Base-by-base conservation (phyloP, 371 early-diverging fungal species). In the Cokeromyces recurvatus region DNA sequence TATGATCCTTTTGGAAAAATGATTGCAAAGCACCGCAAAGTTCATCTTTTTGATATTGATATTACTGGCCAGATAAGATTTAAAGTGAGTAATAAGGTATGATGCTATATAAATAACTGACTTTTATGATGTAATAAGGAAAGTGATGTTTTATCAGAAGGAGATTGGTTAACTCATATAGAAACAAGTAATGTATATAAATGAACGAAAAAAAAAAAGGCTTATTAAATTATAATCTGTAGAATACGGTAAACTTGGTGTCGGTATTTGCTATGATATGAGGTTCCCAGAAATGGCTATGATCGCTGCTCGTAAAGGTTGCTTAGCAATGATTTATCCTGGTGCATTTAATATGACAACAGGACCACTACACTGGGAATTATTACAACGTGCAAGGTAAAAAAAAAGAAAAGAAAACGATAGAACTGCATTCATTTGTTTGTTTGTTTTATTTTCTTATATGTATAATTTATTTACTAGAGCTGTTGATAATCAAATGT, bases 41-140 rank as follows among this genome's bases (percentile, higher is more conserved):
- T 92, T n/a, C 97, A 97, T 57, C 71, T 97, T 38, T 97, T 97
- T 62, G 96, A 97, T 66, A 94, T 97, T 53, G 90, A 95, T 70
- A 80, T 97, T 29, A 95, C 95, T 14, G 92, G 91, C 32, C 86
- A 86, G 56, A 94, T 94, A 27, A 72, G 72, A 12, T 97, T 97
- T 70, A 80, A 88, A 56, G 79, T 69, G 59, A 40, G n/a, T n/a
- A n/a, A n/a, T n/a, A n/a, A n/a, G n/a, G n/a, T n/a, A n/a, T n/a
- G n/a, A n/a, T n/a, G n/a, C n/a, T n/a, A n/a, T n/a, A n/a, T n/a
- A n/a, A n/a, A n/a, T n/a, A n/a, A n/a, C n/a, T n/a, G n/a, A n/a
- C n/a, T n/a, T n/a, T n/a, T n/a, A n/a, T n/a, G n/a, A n/a, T n/a
- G n/a, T n/a, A n/a, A n/a, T n/a, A n/a, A 78, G 74, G 98, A 97